These are phyloP conservation scores for Solanum pinnatisectum DNA, from an alignment of 257 asterid genomes.

Conservation along the genomic window DNA sequence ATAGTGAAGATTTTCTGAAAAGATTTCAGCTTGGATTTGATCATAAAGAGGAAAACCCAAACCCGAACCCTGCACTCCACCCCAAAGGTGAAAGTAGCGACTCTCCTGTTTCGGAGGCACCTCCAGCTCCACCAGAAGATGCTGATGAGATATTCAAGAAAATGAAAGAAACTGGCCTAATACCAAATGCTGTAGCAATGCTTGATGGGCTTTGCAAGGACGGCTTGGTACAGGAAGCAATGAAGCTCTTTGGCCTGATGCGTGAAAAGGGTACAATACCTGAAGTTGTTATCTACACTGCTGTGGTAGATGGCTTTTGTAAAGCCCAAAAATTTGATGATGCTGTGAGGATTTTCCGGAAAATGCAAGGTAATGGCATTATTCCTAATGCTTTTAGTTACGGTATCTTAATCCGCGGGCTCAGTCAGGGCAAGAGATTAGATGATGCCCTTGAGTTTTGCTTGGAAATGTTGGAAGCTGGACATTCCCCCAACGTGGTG, in stretches of 20 bases:
- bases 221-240: constrained; percentile 79
- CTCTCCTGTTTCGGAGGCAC: constrained; percentile 12
- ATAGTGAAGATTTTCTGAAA: constrained; percentile 54
- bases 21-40: constrained; percentile 68
- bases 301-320: constrained; percentile 82
- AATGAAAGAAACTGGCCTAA: constrained; percentile 84
- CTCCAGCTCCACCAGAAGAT: constrained; percentile 42
- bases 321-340: constrained; percentile 75
- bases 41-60: constrained; percentile 1
- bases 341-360: constrained; percentile 56
- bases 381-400: constrained; percentile 58
- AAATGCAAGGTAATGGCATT: constrained; percentile 62
- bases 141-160: constrained; percentile 80
- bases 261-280: constrained; percentile 84
- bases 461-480: constrained; percentile 62
- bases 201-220: constrained; percentile 89
- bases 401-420: constrained; percentile 44
- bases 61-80: constrained; percentile 1
- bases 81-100: not conserved
- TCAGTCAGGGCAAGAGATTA: constrained; percentile 42
- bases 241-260: constrained; percentile 75
- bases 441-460: constrained; percentile 52
- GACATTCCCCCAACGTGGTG: constrained; percentile 55
- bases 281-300: constrained; percentile 78
- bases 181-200: constrained; percentile 93